A percentile compares a stretch with the other conserved stretches of the same genome.
Evolutionary conservation across 306 rosid species (phyloP).

Genomic region (Fagus crenata): DNA sequence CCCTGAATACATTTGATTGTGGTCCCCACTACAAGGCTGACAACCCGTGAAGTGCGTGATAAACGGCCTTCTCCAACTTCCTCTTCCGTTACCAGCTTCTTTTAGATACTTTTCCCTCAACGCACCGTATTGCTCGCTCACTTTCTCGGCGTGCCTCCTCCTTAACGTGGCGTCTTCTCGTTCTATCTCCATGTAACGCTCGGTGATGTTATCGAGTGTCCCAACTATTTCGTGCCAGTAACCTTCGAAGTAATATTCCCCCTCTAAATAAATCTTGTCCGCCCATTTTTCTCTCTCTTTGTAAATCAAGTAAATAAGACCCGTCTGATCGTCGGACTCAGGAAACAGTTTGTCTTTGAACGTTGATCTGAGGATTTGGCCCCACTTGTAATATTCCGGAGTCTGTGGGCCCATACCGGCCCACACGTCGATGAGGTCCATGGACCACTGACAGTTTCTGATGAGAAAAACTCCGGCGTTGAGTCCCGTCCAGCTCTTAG

Average conservation of each 20-base stretch:
- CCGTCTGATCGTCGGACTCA: constrained; percentile 93
- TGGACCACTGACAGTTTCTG: constrained; percentile 84
- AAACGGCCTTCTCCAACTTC: constrained; percentile 72
- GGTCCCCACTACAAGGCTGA: constrained; percentile 86
- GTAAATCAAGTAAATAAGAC: constrained; percentile 69
- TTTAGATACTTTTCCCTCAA: constrained; percentile 46
- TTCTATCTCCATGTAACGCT: constrained; percentile 45
- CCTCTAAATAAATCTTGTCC: constrained; percentile 67
- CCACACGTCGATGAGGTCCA: constrained; percentile 75
- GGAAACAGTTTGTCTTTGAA: constrained; percentile 77
- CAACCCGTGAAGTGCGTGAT: constrained; percentile 88
- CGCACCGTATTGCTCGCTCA: constrained; percentile 58
- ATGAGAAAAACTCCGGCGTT: constrained; percentile 88
- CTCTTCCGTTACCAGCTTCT: constrained; percentile 47
- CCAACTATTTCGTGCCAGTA: constrained; percentile 69
- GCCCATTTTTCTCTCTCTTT: constrained; percentile 58
- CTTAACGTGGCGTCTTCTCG: constrained; percentile 38
- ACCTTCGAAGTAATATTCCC: constrained; percentile 68
- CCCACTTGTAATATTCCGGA: constrained; percentile 68
- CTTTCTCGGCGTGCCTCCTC: constrained; percentile 75
- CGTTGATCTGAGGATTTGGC: constrained; percentile 41
- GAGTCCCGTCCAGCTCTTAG: constrained; percentile 84
- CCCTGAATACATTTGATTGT: constrained; percentile 57
- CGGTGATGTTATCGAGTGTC: constrained; percentile 40
- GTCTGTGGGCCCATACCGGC: constrained; percentile 90